A percentile compares a stretch with the other conserved stretches of the same genome.
Evolutionary conservation across 257 asterid genomes (phyloP).

Genomic region (Solanum microdontum): DNA sequence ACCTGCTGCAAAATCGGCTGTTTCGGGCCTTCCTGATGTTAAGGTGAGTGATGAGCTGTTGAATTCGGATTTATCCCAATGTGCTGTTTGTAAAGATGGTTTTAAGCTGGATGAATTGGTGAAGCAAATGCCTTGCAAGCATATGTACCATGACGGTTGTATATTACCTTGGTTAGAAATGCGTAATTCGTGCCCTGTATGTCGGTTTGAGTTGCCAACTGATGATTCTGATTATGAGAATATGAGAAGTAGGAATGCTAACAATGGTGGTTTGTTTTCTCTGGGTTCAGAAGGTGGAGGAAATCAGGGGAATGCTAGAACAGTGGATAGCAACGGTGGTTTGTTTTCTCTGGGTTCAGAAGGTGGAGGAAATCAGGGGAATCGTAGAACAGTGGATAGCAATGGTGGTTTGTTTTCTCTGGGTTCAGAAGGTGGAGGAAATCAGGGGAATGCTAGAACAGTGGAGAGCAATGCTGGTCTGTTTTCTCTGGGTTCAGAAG

Average conservation of each 20-base stretch:
- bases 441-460: too few relatives aligned
- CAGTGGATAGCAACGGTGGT: too few relatives aligned
- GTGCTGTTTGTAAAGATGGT: slow-evolving; percentile 31
- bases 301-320: too few relatives aligned
- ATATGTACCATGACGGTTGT: slow-evolving; percentile 26
- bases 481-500: neutral
- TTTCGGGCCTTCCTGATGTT: slow-evolving; percentile 17
- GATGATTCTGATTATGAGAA: neutral
- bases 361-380: too few relatives aligned
- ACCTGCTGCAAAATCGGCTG: slow-evolving; percentile 22
- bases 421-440: neutral
- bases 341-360: too few relatives aligned
- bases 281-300: too few relatives aligned
- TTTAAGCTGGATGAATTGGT: slow-evolving; percentile 19
- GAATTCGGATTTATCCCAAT: slow-evolving; percentile 20
- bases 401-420: neutral
- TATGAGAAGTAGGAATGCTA: neutral
- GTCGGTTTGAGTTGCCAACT: neutral
- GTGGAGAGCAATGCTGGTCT: too few relatives aligned
- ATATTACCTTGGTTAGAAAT: slow-evolving; percentile 36
- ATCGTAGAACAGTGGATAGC: too few relatives aligned
- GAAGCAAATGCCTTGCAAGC: slow-evolving; percentile 35
- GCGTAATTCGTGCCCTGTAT: slow-evolving; percentile 35
- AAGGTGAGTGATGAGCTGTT: slow-evolving; percentile 4
- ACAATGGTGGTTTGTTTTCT: neutral